Evolutionary conservation across 768 basidiomycete genomes (phyloP), one percentile per base, ranked within the genome.

Genomic region (Hortiboletus campestris): DNA sequence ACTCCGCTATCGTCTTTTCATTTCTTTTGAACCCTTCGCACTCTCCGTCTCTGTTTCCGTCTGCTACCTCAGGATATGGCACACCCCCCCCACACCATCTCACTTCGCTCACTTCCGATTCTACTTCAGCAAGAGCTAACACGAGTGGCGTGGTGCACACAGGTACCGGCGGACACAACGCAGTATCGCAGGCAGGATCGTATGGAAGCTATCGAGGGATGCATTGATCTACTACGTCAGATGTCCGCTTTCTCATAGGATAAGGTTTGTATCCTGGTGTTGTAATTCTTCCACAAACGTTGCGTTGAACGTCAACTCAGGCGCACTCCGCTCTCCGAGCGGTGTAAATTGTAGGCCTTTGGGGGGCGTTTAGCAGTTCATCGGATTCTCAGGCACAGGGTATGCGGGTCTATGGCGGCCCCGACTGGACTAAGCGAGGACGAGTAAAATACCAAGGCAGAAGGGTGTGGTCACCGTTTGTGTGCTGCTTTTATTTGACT

Each of bases 151-250:
- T 42, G 29, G 8, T 38, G 6, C 16, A 31, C 10, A 41, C 49
- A 72, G 69, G 64, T 11, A 50, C 50, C 13, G 63, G 51, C 43
- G 52, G 48, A 29, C 40, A 61, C n/a, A 56, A 56, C 17, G 59
- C 65, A 1, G 55, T 38, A 12, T 70, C 69, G 0, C 69, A 69
- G 0, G 55, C 60, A 4, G 61, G 57, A 29, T 72, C 71, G 0
- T 67, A 55, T 32, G 63, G 55, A 12, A 67, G 63, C 34, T 54
- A 66, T 50, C 62, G 43, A 13, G 56, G 61, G 14, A 59, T 66
- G 17, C n/a, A 25, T 25, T 25, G 25, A 25, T 25, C 25, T 5
- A 25, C 25, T 5, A 2, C 25, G 5, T 25, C 25, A 25, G 25
- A 25, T 25, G 25, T 25, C 25, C 25, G 25, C 25, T 25, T 25